Conservation (phyloP, 768 basidiomycete genomes). For the Tylopilus sp. region DNA sequence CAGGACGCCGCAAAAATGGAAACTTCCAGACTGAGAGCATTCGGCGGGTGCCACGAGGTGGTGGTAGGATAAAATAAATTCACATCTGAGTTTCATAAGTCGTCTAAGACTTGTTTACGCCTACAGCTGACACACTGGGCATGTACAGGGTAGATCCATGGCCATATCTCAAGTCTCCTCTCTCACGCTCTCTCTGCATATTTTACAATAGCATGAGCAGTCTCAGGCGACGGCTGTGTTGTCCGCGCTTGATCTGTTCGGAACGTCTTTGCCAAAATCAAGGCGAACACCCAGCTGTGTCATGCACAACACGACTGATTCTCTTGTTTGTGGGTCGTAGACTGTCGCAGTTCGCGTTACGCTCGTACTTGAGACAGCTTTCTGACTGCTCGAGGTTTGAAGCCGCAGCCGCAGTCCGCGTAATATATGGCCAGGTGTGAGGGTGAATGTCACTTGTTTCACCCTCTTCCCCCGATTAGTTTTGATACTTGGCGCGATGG, state of each 20-base stretch:
- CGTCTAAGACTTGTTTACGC: background rate
- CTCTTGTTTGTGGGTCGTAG: conserved; percentile 8
- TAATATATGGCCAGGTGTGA: conserved; percentile 40
- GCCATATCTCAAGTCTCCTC: too few species aligned
- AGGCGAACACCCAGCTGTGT: conserved; percentile 29
- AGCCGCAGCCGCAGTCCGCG: conserved; percentile 32
- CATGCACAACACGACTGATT: conserved; percentile 27
- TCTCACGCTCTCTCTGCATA: conserved; percentile 14
- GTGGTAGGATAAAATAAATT: background rate
- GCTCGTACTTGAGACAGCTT: background rate
- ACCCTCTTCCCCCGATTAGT: conserved; percentile 18
- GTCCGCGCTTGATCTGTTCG: background rate
- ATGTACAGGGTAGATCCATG: background rate
- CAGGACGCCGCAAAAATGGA: background rate
- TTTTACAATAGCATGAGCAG: conserved; percentile 4
- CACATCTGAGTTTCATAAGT: background rate
- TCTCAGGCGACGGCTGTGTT: background rate
- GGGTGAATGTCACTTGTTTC: conserved; percentile 25
- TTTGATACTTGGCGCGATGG: conserved; percentile 17
- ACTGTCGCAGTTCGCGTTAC: conserved; percentile 1
- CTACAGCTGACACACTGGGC: background rate
- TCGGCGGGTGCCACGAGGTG: background rate
- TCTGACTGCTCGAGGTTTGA: conserved; percentile 4
- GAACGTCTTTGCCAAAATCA: conserved; percentile 16
- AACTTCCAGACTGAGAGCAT: background rate